Conservation (phyloP, 345 rosid species). For the Excoecaria cochinchinensis region DNA sequence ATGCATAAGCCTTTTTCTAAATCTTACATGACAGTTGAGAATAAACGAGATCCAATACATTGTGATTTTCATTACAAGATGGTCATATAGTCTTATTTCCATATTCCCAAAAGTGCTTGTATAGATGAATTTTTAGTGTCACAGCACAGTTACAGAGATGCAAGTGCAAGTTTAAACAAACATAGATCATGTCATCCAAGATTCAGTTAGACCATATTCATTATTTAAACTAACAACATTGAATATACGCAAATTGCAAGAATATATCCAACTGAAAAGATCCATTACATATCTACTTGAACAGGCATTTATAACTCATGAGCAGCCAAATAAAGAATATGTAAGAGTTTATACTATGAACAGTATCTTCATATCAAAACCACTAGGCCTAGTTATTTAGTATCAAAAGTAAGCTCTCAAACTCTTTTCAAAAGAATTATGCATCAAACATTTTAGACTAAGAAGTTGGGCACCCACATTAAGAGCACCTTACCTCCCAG, state of each 20-base stretch:
- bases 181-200: neutral
- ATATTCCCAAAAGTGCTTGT: neutral
- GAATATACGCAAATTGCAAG: neutral
- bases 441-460: neutral
- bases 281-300: neutral
- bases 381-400: neutral
- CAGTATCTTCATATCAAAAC: neutral
- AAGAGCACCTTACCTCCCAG: neutral
- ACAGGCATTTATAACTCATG: neutral
- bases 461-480: neutral
- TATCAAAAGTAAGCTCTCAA: too few species aligned
- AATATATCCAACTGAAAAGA: neutral
- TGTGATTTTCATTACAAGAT: neutral
- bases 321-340: neutral
- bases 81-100: neutral
- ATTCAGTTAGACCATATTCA: neutral
- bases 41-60: neutral
- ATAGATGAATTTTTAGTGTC: neutral
- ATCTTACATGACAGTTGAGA: neutral
- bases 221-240: neutral
- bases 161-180: neutral
- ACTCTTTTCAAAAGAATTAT: neutral
- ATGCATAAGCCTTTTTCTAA: neutral
- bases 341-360: neutral
- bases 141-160: neutral